Evolutionary conservation across 495 filamentous ascomycete species (phyloP), one percentile per base, ranked within the genome.

Genomic region (Bryoglossum gracile): DNA sequence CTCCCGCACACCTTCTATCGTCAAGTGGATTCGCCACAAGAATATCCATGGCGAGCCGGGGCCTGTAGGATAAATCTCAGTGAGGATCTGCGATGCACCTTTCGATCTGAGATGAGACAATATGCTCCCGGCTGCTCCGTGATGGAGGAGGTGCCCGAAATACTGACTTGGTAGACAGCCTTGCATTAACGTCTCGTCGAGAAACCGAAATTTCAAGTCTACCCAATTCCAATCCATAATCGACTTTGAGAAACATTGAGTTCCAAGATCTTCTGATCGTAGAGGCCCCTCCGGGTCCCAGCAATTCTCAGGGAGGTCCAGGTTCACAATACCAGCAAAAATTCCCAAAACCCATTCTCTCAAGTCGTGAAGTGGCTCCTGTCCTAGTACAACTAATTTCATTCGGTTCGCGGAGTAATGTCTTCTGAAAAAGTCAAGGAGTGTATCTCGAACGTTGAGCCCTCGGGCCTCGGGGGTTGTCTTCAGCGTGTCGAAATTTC

Each of bases 51-150:
- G 86, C 0, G 86, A 78, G 21, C 90, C 92, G 3, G 89, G 86
- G 57, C 88, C 90, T 19, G 94, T 68, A 3, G 80, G 70, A 60
- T 79, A 82, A 18, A 78, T 73, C 22, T 86, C 86, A 46, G 16
- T 13, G 13, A 30, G 26, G 13, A 5, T 30, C 26, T 5, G 26
- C 26, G 13, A 13, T 30, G 26, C 6, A 78, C 94, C 92, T 65
- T 94, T 95, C 18, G 79, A 83, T 67, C 97, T 99, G 62, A 95
- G 77, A 62, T 95, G 89, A 0, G 92, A 82, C 63, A 99, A 78
- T 54, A 99, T 90, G 68, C 92, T 96, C 1, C 92, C 92, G 5
- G 92, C 91, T 0, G 94, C 92, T 65, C 97, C 92, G 53, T 99
- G 94, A 11, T 94, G 94, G 53, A 99, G 89, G 36, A 99, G 65